Evolutionary conservation across 306 rosid species (phyloP).

Genomic region (Castanopsis chinensis): DNA sequence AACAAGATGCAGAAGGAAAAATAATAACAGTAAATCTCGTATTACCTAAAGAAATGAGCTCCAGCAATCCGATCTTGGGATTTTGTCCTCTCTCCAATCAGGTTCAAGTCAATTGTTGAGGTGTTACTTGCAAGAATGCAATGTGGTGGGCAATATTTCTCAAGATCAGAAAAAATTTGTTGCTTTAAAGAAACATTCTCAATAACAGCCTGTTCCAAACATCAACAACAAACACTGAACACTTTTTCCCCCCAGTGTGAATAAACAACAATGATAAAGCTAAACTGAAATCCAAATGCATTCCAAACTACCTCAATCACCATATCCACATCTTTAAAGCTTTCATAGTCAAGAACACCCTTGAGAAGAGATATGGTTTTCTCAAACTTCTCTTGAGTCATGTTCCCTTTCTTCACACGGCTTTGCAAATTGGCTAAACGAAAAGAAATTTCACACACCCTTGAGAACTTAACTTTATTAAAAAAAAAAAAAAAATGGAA

Average conservation of each 20-base stretch:
- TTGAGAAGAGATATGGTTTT: slow-evolving; percentile 65
- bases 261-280: slow-evolving; percentile 15
- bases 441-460: slow-evolving; percentile 5
- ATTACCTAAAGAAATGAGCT: slow-evolving; percentile 94
- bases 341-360: slow-evolving; percentile 73
- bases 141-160: slow-evolving; percentile 80
- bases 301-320: slow-evolving; percentile 77
- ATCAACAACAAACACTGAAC: slow-evolving; percentile 26
- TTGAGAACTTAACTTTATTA: not conserved
- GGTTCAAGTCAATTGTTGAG: slow-evolving; percentile 93
- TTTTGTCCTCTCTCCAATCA: slow-evolving; percentile 78
- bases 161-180: slow-evolving; percentile 88
- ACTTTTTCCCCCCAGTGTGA: slow-evolving; percentile 2
- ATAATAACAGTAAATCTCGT: not conserved
- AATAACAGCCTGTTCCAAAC: slow-evolving; percentile 78
- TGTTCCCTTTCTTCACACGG: slow-evolving; percentile 74
- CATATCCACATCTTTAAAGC: slow-evolving; percentile 87
- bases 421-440: slow-evolving; percentile 88
- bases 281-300: slow-evolving; percentile 1
- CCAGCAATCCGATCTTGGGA: slow-evolving; percentile 85
- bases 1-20: not conserved
- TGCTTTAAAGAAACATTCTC: slow-evolving; percentile 91
- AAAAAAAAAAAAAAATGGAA: not conserved
- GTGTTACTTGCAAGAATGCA: slow-evolving; percentile 96
- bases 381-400: slow-evolving; percentile 75